Evolutionary conservation across 768 basidiomycete species (phyloP), one percentile per base, ranked within the genome.

Genomic region (Boletus tomentosulus): DNA sequence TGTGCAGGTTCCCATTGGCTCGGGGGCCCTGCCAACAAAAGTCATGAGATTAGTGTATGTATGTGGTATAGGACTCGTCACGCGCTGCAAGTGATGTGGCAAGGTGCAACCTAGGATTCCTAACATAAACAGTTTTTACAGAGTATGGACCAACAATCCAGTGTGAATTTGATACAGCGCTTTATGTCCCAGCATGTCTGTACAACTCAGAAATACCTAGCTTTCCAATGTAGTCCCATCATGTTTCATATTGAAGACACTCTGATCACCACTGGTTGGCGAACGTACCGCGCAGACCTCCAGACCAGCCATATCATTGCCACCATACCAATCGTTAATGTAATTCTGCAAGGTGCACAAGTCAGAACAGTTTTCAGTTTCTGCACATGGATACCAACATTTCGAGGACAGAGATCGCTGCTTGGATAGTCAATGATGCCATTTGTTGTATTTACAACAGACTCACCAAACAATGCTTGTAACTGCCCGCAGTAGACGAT

Each of bases 401-500:
- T 66, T 79, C 73, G 5, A 84, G n/a, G 22, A 84, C 68, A 1
- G 79, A 78, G 43, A 84, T 52, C n/a, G 65, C 77, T 80, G 49
- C 6, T 37, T n/a, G 45, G 15, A 58, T 54, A 31, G 41, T 65
- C 44, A 62, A 49, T 4, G 28, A 30, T 12, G 13, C 15, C 15
- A 11, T 27, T 31, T 9, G 5, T 22, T 19, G 15, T 15, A 34
- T 27, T 0, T 28, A 25, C 6, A 13, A 49, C n/a, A 28, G n/a
- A 22, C 53, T 54, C 50, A 82, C 82, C 80, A 49, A 81, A 83
- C 8, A 85, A 61, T 5, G 76, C 70, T 37, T 77, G 77, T 50
- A 85, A 73, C 54, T 86, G 84, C 31, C 69, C 69, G 55, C 84
- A 86, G 64, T 85, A 83, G 25, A 79, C 74, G 12, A 68, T 54